Conservation (phyloP, 331 rosid species). For the Rosa hybrid region DNA sequence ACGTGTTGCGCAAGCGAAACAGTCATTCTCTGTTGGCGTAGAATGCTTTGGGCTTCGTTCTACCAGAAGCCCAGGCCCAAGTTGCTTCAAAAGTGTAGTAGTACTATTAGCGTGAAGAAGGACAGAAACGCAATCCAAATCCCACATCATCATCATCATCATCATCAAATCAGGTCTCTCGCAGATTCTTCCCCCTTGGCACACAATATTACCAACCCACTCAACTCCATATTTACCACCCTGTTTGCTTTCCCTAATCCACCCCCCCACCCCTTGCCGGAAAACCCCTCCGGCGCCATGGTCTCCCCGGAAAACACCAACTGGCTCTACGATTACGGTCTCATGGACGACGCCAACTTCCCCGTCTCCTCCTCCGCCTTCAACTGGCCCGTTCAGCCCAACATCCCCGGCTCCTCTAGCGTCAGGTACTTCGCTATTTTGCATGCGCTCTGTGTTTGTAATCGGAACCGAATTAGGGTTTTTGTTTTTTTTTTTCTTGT, state of each 20-base stretch:
- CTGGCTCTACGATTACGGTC: slow-evolving; percentile 76
- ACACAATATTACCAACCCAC: background rate
- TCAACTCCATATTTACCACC: no score
- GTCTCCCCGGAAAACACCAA: slow-evolving; percentile 84
- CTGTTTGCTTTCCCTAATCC: background rate
- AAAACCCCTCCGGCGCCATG: slow-evolving; percentile 52
- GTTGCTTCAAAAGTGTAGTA: no score
- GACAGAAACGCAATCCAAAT: no score
- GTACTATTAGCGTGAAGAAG: no score
- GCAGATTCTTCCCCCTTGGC: no score
- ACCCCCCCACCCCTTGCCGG: slow-evolving; percentile 11
- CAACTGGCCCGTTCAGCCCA: slow-evolving; percentile 64
- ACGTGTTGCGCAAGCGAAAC: no score
- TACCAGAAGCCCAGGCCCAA: no score
- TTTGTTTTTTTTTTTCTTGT: background rate
- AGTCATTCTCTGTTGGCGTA: no score
- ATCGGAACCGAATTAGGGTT: slow-evolving; percentile 8
- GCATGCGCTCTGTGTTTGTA: background rate
- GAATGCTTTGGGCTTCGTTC: no score
- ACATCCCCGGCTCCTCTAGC: slow-evolving; percentile 43
- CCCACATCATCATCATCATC: no score
- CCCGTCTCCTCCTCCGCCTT: slow-evolving; percentile 54
- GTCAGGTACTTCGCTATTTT: slow-evolving; percentile 42
- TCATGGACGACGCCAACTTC: slow-evolving; percentile 81
- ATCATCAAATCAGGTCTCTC: no score